Evolutionary conservation across 495 filamentous ascomycete species (phyloP).

Genomic region (Penicillium samsonianum): DNA sequence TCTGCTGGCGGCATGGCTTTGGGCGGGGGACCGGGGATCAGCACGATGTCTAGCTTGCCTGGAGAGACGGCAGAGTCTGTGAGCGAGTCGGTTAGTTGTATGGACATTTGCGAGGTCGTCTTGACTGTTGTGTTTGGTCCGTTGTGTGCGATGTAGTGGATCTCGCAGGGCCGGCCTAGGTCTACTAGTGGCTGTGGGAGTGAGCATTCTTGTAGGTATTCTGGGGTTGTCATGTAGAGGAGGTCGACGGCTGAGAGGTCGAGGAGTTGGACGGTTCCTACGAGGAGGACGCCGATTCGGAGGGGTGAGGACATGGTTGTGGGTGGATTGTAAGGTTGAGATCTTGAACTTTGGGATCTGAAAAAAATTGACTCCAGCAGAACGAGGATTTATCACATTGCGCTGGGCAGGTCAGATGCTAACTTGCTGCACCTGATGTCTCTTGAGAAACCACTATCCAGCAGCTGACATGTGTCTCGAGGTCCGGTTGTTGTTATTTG

Average conservation of each 20-base stretch:
- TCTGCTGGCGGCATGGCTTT: conserved; percentile 26
- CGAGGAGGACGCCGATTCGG: conserved; percentile 49
- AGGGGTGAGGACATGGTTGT: conserved; percentile 10
- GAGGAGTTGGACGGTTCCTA: conserved; percentile 46
- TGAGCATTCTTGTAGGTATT: conserved; percentile 40
- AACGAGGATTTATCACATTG: not conserved
- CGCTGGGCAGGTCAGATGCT: not conserved
- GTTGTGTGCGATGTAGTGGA: conserved; percentile 47
- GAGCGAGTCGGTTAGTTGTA: conserved; percentile 44
- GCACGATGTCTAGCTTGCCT: conserved; percentile 54
- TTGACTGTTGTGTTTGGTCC: conserved; percentile 26
- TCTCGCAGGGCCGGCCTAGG: conserved; percentile 41
- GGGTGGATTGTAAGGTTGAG: not conserved
- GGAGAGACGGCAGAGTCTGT: conserved; percentile 42
- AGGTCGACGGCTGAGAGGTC: conserved; percentile 53
- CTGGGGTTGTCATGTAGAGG: conserved; percentile 44
- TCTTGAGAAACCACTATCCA: not conserved
- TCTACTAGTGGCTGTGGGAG: conserved; percentile 38
- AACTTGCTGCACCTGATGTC: not conserved
- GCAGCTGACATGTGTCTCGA: not conserved
- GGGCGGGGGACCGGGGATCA: conserved; percentile 56
- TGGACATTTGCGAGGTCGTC: conserved; percentile 36
- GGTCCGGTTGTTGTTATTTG: not conserved
- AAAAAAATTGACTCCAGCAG: not conserved
- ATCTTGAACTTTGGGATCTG: not conserved